Conservation (phyloP, 2,329 filamentous ascomycete genomes). For the Microcera coccophila region DNA sequence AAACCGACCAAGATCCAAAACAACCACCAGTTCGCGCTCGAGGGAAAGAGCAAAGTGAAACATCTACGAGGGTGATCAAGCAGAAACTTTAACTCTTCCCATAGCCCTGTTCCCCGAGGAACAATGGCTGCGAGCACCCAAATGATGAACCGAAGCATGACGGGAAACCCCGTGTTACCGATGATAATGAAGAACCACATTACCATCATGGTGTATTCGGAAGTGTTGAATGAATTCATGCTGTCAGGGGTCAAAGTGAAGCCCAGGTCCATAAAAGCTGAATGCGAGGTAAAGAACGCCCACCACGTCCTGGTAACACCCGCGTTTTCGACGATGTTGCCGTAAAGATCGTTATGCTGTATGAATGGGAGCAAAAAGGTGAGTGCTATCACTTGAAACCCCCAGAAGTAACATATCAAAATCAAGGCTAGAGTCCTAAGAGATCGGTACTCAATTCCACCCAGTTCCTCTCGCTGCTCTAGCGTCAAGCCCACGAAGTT, state of each 20-base stretch:
- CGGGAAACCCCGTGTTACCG: slow-evolving; percentile 92
- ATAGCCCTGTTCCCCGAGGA: slow-evolving; percentile 64
- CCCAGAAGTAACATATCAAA: slow-evolving; percentile 74
- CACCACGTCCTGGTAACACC: slow-evolving; percentile 76
- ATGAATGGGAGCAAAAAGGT: slow-evolving; percentile 80
- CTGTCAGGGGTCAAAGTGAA: slow-evolving; percentile 90
- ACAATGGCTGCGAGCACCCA: slow-evolving; percentile 71
- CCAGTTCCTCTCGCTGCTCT: slow-evolving; percentile 89
- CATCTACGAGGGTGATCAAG: slow-evolving; percentile 93
- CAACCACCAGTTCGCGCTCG: slow-evolving; percentile 90
- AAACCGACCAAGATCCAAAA: slow-evolving; percentile 79
- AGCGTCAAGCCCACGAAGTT: slow-evolving; percentile 84
- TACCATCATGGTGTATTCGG: slow-evolving; percentile 70
- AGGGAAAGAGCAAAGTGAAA: slow-evolving; percentile 91
- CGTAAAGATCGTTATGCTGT: slow-evolving; percentile 57
- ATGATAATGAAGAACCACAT: slow-evolving; percentile 87
- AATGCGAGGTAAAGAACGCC: slow-evolving; percentile 83
- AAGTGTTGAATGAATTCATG: slow-evolving; percentile 82
- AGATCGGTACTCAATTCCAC: slow-evolving; percentile 93
- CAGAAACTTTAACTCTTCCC: slow-evolving; percentile 87
- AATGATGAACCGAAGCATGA: slow-evolving; percentile 90
- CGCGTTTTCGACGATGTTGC: slow-evolving; percentile 56
- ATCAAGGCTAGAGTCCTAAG: slow-evolving; percentile 80
- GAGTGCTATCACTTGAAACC: slow-evolving; percentile 75
- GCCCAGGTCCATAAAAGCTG: slow-evolving; percentile 92